These are phyloP conservation scores for Ophiosphaerella herpotricha DNA, from an alignment of 2,329 filamentous ascomycete species.

Conservation along the genomic window DNA sequence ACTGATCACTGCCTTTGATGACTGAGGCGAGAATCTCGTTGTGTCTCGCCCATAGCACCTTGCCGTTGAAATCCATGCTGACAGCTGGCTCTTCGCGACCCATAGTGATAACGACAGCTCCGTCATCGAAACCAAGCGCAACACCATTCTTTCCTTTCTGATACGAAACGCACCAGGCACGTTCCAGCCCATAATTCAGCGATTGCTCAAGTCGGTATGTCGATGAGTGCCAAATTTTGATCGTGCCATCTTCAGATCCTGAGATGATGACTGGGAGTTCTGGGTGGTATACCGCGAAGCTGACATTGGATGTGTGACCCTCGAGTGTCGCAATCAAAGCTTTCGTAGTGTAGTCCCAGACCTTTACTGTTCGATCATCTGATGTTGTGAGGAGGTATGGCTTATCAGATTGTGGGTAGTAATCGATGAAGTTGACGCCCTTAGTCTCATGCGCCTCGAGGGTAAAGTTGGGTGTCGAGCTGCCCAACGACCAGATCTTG, in stretches of 20 bases:
- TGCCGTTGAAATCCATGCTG: slow-evolving; percentile 94
- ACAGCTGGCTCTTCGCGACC: slow-evolving; percentile 96
- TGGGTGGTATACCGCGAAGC: slow-evolving; percentile 96
- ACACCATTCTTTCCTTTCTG: slow-evolving; percentile 94
- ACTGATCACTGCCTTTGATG: slow-evolving; percentile 85
- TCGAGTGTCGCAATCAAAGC: slow-evolving; percentile 95
- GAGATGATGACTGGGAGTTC: slow-evolving; percentile 97
- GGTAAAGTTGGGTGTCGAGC: slow-evolving; percentile 92
- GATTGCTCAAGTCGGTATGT: slow-evolving; percentile 96
- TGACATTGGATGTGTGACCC: slow-evolving; percentile 97
- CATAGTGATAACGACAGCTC: slow-evolving; percentile 96
- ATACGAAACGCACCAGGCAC: slow-evolving; percentile 96
- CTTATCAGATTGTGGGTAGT: slow-evolving; percentile 70
- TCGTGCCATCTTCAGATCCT: slow-evolving; percentile 93
- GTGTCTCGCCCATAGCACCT: slow-evolving; percentile 93
- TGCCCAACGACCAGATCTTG: slow-evolving; percentile 97
- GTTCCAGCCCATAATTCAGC: slow-evolving; percentile 91
- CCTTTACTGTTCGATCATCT: slow-evolving; percentile 94
- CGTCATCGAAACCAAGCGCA: slow-evolving; percentile 95
- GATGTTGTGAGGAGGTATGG: slow-evolving; percentile 93
- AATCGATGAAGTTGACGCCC: slow-evolving; percentile 98
- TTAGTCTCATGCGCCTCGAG: slow-evolving; percentile 96
- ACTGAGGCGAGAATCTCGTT: slow-evolving; percentile 94
- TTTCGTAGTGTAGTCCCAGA: slow-evolving; percentile 99
- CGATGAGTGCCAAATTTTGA: slow-evolving; percentile 98